Conservation (phyloP, 2,329 filamentous ascomycete species). For the Hansfordia pulvinata region DNA sequence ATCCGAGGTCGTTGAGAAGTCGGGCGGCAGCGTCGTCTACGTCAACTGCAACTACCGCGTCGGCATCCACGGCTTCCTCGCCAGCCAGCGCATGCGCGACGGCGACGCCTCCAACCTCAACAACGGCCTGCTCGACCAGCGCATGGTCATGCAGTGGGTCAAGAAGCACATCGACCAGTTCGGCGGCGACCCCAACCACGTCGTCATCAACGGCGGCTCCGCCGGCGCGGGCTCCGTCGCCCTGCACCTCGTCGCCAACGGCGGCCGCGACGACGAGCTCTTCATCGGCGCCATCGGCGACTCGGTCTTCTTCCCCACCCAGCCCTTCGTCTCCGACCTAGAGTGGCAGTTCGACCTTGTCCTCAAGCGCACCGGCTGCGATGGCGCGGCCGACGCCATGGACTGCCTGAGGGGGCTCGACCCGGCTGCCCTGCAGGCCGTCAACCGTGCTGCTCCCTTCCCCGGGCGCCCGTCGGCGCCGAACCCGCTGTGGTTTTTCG, state of each 20-base stretch:
- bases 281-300: conserved; percentile 37
- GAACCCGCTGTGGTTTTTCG: conserved; percentile 36
- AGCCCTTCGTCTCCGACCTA: conserved; percentile 29
- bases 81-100: conserved; percentile 8
- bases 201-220: conserved; percentile 55
- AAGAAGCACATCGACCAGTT: conserved; percentile 35
- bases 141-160: conserved; percentile 34
- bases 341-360: conserved; percentile 39
- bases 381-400: conserved; percentile 19
- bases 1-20: conserved; percentile 3
- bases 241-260: conserved; percentile 45
- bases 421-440: conserved; percentile 23
- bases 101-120: conserved; percentile 38
- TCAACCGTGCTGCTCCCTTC: conserved; percentile 26
- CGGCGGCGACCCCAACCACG: conserved; percentile 45
- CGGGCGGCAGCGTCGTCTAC: conserved; percentile 8
- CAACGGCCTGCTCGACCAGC: conserved; percentile 33
- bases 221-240: conserved; percentile 55
- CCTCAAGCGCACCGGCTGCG: conserved; percentile 26
- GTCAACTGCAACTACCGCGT: conserved; percentile 11
- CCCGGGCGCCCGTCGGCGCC: conserved; percentile 19
- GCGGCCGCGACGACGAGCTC: conserved; percentile 29
- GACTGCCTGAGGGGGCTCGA: conserved; percentile 30
- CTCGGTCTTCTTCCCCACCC: conserved; percentile 35
- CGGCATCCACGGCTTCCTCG: conserved; percentile 6